phyloP scores from a whole-genome alignment of 2,329 filamentous ascomycete species.

The Fusarium clavum region DNA sequence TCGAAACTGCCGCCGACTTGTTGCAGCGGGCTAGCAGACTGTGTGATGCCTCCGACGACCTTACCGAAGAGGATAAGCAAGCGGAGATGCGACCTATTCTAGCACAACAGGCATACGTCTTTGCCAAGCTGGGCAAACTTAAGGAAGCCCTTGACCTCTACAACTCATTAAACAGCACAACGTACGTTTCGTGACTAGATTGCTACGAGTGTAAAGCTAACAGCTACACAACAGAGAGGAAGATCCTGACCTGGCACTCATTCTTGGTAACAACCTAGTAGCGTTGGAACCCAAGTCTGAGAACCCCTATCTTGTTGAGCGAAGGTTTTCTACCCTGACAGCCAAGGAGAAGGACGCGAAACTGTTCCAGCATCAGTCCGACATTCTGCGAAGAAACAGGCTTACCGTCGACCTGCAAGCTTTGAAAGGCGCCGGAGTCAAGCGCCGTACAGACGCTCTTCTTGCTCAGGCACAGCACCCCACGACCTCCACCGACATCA shows the following conservation, averaged over 20 bases:
- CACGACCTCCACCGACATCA: slow-evolving; percentile 49
- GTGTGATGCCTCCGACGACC: slow-evolving; percentile 78
- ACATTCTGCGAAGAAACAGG: slow-evolving; percentile 68
- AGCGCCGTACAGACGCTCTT: slow-evolving; percentile 59
- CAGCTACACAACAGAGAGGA: slow-evolving; percentile 63
- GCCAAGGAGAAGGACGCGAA: slow-evolving; percentile 68
- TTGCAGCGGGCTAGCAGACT: slow-evolving; percentile 77
- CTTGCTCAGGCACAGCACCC: slow-evolving; percentile 49
- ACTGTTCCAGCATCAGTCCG: slow-evolving; percentile 77
- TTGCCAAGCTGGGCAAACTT: slow-evolving; percentile 72
- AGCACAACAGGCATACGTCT: slow-evolving; percentile 80
- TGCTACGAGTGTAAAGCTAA: background rate
- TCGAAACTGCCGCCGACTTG: slow-evolving; percentile 72
- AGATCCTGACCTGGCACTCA: slow-evolving; percentile 73
- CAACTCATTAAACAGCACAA: slow-evolving; percentile 68
- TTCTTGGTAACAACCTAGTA: slow-evolving; percentile 73
- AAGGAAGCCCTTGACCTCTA: slow-evolving; percentile 74
- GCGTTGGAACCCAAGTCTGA: slow-evolving; percentile 54
- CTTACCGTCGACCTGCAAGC: slow-evolving; percentile 73
- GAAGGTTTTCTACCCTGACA: slow-evolving; percentile 67
- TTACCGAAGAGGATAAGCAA: slow-evolving; percentile 79
- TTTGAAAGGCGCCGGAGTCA: slow-evolving; percentile 74
- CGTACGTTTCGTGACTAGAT: slow-evolving; percentile 60
- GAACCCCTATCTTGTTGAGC: slow-evolving; percentile 77
- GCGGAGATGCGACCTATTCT: slow-evolving; percentile 80